Base-by-base conservation (phyloP, 2,329 filamentous ascomycete species). In the Xylogone sp. region DNA sequence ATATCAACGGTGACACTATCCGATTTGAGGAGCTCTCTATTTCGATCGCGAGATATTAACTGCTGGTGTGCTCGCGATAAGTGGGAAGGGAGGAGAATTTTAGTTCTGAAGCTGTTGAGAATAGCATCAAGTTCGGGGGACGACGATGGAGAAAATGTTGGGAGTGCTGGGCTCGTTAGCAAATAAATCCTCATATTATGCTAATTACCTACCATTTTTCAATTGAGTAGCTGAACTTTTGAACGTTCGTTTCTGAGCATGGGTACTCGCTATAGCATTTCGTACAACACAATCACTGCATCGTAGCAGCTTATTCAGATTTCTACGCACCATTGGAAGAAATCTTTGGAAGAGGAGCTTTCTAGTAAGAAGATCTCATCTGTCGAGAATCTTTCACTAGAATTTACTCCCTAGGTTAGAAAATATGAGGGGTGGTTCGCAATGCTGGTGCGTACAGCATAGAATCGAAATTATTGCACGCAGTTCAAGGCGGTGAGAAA, bases 61-160 rank as follows among this genome's bases (percentile, higher is more conserved):
- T 76, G 71, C 59, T 73, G 77, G 68, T 86, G 78, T 47, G 69
- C 67, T 22, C 64, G 52, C 20, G 76, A 72, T 22, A 88, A 78
- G 63, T 83, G 79, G 27, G 75, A 68, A n/a, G 83, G 83, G 42
- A 87, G 68, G 64, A 87, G 78, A 65, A 84, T 75, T 58, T 78
- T 78, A 44, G 75, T 68, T 56, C 83, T 81, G 62, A 87, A 75
- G 20, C 61, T 67, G 42, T 68, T 64, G 54, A 88, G 76, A 27
- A 76, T 62, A 12, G 65, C 52, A 64, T 85, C 76, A 53, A 88
- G 75, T 50, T 80, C 71, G 20, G 71, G 56, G 43, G 77, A 77
- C 13, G 78, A 78, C 3, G 79, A 76, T 48, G 69, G 64, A 62
- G 84, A 84, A 51, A 65, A 65, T 10, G 58, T 51, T 21, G 66